Evolutionary conservation across 2,329 filamentous ascomycete species (phyloP).

Genomic region (Aureobasidium sp.): DNA sequence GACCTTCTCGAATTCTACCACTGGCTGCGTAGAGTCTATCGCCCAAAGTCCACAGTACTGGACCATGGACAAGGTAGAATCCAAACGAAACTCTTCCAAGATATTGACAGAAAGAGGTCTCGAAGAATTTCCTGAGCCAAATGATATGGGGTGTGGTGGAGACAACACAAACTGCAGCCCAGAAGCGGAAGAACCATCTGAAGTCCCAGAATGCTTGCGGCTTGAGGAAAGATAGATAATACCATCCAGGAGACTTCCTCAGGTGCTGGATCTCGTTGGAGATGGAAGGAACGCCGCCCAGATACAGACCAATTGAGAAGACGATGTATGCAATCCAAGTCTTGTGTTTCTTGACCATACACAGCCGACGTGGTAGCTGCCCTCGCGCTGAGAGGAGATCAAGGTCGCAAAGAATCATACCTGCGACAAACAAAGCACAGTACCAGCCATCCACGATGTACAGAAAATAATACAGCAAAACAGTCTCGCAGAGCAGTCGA

Average conservation of each 20-base stretch:
- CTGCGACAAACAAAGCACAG: slow-evolving; percentile 65
- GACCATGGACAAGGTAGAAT: slow-evolving; percentile 68
- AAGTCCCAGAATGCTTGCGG: slow-evolving; percentile 20
- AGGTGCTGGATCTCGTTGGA: slow-evolving; percentile 19
- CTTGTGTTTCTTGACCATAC: slow-evolving; percentile 54
- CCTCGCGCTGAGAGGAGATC: slow-evolving; percentile 59
- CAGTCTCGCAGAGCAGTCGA: slow-evolving; percentile 60
- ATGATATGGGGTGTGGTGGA: slow-evolving; percentile 58
- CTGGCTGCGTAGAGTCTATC: slow-evolving; percentile 67
- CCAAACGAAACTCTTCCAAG: slow-evolving; percentile 66
- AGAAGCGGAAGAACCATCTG: slow-evolving; percentile 64
- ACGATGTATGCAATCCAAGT: slow-evolving; percentile 55
- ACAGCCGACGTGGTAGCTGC: slow-evolving; percentile 58
- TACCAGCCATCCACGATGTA: slow-evolving; percentile 41
- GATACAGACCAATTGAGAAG: slow-evolving; percentile 59
- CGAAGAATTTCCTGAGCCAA: slow-evolving; percentile 63
- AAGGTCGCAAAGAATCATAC: slow-evolving; percentile 69
- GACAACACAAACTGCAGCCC: slow-evolving; percentile 62
- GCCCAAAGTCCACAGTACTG: slow-evolving; percentile 61
- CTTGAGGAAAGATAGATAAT: slow-evolving; percentile 59
- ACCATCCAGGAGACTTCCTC: slow-evolving; percentile 56
- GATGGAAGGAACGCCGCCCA: slow-evolving; percentile 40
- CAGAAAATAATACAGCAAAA: slow-evolving; percentile 48
- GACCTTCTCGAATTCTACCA: slow-evolving; percentile 56
- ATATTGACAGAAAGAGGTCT: slow-evolving; percentile 62